Evolutionary conservation across 805 yeast species (phyloP).

Genomic region (Kluyveromyces starmeri): DNA sequence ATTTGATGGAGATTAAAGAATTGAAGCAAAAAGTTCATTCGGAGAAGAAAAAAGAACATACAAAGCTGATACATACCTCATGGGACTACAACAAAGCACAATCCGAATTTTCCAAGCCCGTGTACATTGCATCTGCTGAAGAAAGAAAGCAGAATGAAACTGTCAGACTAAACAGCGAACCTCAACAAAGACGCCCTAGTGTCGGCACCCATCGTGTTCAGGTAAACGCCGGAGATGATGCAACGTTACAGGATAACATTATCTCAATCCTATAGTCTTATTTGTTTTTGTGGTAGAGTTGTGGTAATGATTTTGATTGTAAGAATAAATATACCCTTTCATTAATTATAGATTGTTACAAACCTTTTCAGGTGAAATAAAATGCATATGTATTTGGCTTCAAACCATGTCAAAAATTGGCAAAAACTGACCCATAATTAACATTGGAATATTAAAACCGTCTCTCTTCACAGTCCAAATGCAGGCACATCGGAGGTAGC

Average conservation of each 20-base stretch:
- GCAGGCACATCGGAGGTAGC: slow-evolving; percentile 54
- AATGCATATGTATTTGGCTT: background rate
- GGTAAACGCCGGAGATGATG: slow-evolving; percentile 13
- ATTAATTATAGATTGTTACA: slow-evolving; percentile 5
- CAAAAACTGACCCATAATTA: slow-evolving; percentile 71
- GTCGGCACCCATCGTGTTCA: slow-evolving; percentile 20
- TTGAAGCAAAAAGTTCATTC: slow-evolving; percentile 18
- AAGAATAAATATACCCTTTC: background rate
- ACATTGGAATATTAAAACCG: slow-evolving; percentile 75
- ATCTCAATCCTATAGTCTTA: too few relatives aligned
- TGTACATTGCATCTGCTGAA: slow-evolving; percentile 26
- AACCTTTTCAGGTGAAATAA: slow-evolving; percentile 5
- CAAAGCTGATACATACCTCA: slow-evolving; percentile 29
- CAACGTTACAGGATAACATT: slow-evolving; percentile 23
- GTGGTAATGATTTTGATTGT: too few relatives aligned
- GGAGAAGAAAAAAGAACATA: slow-evolving; percentile 10
- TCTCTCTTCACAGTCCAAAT: slow-evolving; percentile 84
- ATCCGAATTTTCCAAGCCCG: slow-evolving; percentile 47
- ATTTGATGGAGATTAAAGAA: slow-evolving; percentile 21
- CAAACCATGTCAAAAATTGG: slow-evolving; percentile 41
- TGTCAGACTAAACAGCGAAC: too few relatives aligned
- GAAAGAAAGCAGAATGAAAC: background rate
- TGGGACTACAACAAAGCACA: slow-evolving; percentile 59
- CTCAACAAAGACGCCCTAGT: background rate
- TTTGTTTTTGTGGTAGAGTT: too few relatives aligned